A percentile compares a stretch with the other conserved stretches of the same genome.
Evolutionary conservation across 305 asterid genomes (phyloP).

Genomic region (Plantago lanceolata): DNA sequence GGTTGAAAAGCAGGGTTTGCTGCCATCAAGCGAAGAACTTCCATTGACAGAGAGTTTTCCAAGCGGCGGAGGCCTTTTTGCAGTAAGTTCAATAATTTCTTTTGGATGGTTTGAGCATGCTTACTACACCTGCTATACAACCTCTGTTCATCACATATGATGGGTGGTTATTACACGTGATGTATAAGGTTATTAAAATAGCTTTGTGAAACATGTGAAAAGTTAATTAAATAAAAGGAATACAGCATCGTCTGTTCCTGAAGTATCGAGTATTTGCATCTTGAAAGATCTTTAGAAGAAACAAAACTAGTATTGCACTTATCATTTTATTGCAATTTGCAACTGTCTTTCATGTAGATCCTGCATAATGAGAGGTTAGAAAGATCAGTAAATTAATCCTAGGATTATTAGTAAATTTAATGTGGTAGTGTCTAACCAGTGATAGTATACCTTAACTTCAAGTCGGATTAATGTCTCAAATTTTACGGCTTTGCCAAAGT

Average conservation of each 20-base stretch:
- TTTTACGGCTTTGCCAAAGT: neutral
- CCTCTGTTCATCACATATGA: neutral
- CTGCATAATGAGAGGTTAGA: no score
- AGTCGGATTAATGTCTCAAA: neutral
- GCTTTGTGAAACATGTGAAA: neutral
- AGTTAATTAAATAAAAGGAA: no score
- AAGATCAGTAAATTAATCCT: no score
- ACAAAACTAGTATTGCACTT: no score
- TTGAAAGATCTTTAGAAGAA: no score
- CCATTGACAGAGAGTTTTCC: constrained; percentile 88
- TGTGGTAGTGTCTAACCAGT: no score
- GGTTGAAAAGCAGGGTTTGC: constrained; percentile 97
- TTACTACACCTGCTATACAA: neutral
- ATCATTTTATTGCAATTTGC: no score
- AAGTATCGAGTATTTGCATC: no score
- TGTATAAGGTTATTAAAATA: neutral
- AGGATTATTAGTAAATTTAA: no score
- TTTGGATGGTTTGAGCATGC: neutral
- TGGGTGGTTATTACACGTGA: neutral
- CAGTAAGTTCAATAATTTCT: constrained; percentile 36
- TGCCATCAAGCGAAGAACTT: constrained; percentile 82
- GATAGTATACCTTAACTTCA: no score
- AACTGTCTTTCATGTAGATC: no score
- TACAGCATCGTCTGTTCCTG: no score
- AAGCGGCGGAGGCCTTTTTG: constrained; percentile 64